A percentile compares a stretch with the other conserved stretches of the same genome.
Evolutionary conservation across 2,329 filamentous ascomycete species (phyloP).

Genomic region (Fusarium piperis): DNA sequence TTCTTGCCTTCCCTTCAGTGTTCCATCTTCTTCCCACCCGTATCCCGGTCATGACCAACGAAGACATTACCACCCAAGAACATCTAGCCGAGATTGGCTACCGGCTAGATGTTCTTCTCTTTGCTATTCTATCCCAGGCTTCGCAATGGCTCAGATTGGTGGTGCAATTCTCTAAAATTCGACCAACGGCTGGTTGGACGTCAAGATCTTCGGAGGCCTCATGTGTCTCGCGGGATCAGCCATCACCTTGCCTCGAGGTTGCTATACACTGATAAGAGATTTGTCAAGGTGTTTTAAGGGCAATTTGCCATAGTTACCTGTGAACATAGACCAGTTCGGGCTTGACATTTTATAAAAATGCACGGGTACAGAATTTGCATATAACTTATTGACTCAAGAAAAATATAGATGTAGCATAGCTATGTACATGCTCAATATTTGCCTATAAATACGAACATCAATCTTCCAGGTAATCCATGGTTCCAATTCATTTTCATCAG

Average conservation of each 20-base stretch:
- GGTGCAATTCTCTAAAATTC: not conserved
- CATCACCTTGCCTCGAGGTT: not conserved
- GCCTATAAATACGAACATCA: not conserved
- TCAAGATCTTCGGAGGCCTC: not conserved
- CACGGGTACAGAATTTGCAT: not conserved
- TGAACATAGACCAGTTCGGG: not conserved
- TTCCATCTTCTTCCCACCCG: not conserved
- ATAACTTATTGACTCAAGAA: not conserved
- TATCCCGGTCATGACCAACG: not conserved
- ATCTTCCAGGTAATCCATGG: not conserved
- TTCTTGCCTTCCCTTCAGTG: not conserved
- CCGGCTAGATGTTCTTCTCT: rapidly evolving
- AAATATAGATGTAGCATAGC: not conserved
- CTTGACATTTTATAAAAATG: not conserved
- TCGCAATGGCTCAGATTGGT: not conserved
- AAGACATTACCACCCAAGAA: not conserved
- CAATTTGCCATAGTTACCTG: not conserved
- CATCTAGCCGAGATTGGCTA: not conserved
- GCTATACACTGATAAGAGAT: not conserved
- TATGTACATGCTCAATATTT: not conserved
- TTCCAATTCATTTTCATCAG: not conserved
- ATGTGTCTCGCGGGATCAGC: not conserved
- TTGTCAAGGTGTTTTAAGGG: not conserved
- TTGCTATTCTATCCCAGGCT: not conserved
- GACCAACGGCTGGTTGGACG: not conserved